These are phyloP conservation scores for Plicaturopsis crispa DNA, from an alignment of 768 basidiomycete genomes.

Conservation along the genomic window DNA sequence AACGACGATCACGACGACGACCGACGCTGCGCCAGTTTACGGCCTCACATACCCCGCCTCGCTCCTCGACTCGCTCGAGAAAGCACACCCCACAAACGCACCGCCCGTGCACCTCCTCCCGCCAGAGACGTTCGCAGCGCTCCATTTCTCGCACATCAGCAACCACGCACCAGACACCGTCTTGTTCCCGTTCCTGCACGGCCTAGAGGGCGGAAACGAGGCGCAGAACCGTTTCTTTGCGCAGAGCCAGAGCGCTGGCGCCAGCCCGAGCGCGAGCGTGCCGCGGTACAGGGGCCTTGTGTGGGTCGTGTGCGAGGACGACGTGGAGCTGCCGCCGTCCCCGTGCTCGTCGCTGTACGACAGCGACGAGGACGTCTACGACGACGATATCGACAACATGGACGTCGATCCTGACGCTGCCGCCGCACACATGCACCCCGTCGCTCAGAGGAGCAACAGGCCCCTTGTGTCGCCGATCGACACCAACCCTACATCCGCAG, in stretches of 20 bases:
- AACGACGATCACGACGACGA: no score
- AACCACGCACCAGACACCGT: constrained; percentile 72
- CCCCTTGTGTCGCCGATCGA: constrained; percentile 2
- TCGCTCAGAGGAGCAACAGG: constrained; percentile 17
- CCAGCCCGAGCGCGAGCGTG: constrained; percentile 7
- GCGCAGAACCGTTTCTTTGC: constrained; percentile 81
- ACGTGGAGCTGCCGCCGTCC: constrained; percentile 32
- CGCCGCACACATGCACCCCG: constrained; percentile 29
- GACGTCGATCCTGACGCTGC: constrained; percentile 6
- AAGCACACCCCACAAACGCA: constrained; percentile 4
- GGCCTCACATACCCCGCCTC: constrained; percentile 18
- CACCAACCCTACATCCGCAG: constrained; percentile 5
- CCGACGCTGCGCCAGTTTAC: no score
- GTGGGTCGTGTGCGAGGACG: constrained; percentile 80
- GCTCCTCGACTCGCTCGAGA: constrained; percentile 17
- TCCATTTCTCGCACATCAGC: constrained; percentile 58
- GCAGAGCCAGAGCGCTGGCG: constrained; percentile 16
- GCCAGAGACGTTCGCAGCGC: constrained; percentile 41
- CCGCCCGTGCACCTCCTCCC: constrained; percentile 36
- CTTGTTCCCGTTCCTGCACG: constrained; percentile 87
- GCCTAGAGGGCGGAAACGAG: constrained; percentile 73
- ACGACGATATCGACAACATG: constrained; percentile 17
- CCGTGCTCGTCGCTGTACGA: constrained; percentile 13
- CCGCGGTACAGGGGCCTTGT: constrained; percentile 64
- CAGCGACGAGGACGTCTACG: no score